These are phyloP conservation scores for Collariella sp. DNA, from an alignment of 495 filamentous ascomycete species.

Conservation along the genomic window DNA sequence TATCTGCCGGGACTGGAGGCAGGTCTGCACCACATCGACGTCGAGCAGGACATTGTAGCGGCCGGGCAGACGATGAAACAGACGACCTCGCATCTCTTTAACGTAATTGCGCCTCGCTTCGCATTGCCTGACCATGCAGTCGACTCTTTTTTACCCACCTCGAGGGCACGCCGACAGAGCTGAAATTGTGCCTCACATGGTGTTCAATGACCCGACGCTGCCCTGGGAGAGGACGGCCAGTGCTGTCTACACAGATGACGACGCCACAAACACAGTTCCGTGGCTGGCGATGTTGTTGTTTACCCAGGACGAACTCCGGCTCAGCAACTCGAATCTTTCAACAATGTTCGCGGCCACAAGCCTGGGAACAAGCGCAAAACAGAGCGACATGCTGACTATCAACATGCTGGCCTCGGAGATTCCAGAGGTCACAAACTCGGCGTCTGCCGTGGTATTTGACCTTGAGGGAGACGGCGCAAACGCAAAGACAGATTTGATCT, in stretches of 20 bases:
- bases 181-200: conserved; percentile 40
- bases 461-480: not conserved
- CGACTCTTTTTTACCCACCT: conserved; percentile 35
- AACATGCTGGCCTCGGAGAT: not conserved
- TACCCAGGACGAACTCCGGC: conserved; percentile 20
- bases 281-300: conserved; percentile 38
- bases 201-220: conserved; percentile 40
- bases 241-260: conserved; percentile 6
- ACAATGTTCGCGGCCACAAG: not conserved
- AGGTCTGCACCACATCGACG: not conserved
- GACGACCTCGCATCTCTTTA: conserved; percentile 16
- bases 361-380: not conserved
- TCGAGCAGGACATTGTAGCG: no score
- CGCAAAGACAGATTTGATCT: not conserved
- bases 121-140: conserved; percentile 22
- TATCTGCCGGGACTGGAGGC: no score
- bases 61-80: no score
- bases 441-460: no score
- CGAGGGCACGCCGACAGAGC: conserved; percentile 29
- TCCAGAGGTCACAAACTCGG: not conserved
- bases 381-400: not conserved
- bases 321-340: conserved; percentile 1
- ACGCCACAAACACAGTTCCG: conserved; percentile 20
- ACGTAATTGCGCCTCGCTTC: conserved; percentile 31
- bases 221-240: conserved; percentile 37